Conservation (phyloP, 495 filamentous ascomycete genomes). For the Alectoria sarmentosa region DNA sequence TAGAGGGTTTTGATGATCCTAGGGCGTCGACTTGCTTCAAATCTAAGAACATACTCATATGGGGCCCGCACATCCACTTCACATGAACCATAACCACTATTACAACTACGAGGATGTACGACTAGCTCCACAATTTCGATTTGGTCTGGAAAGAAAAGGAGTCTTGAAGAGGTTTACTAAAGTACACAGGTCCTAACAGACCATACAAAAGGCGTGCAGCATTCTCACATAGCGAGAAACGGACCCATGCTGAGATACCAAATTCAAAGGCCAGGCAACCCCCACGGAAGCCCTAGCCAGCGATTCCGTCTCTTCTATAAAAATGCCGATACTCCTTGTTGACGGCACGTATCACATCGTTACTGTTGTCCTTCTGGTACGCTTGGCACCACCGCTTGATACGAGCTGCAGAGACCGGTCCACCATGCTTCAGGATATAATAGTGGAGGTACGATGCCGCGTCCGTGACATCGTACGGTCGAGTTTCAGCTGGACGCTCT, state of each 20-base stretch:
- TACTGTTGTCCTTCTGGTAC: not conserved
- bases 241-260: not conserved
- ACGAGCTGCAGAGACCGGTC: not conserved
- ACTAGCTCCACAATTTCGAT: not conserved
- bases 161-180: not conserved
- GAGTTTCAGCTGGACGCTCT: not conserved
- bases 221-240: not conserved
- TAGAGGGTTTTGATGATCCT: not conserved
- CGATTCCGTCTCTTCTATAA: not conserved
- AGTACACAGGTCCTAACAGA: not conserved
- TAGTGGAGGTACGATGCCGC: not conserved
- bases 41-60: not conserved
- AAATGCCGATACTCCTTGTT: constrained; percentile 19
- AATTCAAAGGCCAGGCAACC: not conserved
- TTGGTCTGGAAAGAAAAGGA: not conserved
- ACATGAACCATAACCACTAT: not conserved
- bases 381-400: not conserved
- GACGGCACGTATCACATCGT: not conserved
- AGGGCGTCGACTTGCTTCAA: not conserved
- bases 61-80: not conserved
- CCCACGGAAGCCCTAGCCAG: not conserved
- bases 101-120: not conserved
- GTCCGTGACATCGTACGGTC: not conserved
- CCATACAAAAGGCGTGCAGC: not conserved
- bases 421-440: not conserved